A percentile compares a stretch with the other conserved stretches of the same genome.
Evolutionary conservation across 768 basidiomycete species (phyloP).

Genomic region (Mycena vitilis): DNA sequence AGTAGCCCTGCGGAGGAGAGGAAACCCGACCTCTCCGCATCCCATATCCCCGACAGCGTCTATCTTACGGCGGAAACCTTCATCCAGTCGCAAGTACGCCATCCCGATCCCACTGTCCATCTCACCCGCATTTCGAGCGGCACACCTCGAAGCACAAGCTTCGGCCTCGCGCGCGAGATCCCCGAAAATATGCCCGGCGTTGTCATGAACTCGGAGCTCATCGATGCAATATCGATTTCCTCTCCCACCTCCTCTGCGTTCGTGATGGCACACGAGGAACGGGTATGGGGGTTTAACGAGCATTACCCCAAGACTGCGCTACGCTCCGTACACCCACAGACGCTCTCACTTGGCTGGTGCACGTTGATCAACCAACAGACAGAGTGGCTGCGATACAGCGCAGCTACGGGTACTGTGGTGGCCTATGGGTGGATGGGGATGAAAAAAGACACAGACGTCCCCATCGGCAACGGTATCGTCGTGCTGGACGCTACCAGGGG

Average conservation of each 20-base stretch:
- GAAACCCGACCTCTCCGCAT: background rate
- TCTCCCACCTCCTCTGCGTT: slow-evolving; percentile 24
- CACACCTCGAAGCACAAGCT: slow-evolving; percentile 12
- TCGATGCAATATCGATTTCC: slow-evolving; percentile 15
- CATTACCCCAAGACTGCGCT: slow-evolving; percentile 21
- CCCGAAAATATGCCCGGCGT: slow-evolving; percentile 17
- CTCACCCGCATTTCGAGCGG: slow-evolving; percentile 17
- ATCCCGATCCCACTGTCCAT: slow-evolving; percentile 24
- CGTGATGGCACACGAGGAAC: slow-evolving; percentile 26
- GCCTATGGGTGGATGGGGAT: slow-evolving; percentile 25
- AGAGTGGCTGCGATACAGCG: slow-evolving; percentile 29
- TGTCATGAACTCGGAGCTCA: slow-evolving; percentile 20
- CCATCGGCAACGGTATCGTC: slow-evolving; percentile 11
- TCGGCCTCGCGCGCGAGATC: slow-evolving; percentile 16
- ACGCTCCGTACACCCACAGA: slow-evolving; percentile 20
- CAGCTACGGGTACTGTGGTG: slow-evolving; percentile 18
- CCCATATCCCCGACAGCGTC: slow-evolving; percentile 19
- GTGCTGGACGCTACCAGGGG: slow-evolving; percentile 26
- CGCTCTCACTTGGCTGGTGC: slow-evolving; percentile 29
- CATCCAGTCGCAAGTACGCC: slow-evolving; percentile 26
- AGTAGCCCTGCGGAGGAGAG: slow-evolving; percentile 7
- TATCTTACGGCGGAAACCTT: slow-evolving; percentile 22
- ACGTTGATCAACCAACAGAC: slow-evolving; percentile 27
- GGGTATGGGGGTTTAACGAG: slow-evolving; percentile 17
- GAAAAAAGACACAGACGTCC: background rate